These are phyloP conservation scores for Bauhinia variegata DNA, from an alignment of 306 rosid genomes.

Conservation along the genomic window DNA sequence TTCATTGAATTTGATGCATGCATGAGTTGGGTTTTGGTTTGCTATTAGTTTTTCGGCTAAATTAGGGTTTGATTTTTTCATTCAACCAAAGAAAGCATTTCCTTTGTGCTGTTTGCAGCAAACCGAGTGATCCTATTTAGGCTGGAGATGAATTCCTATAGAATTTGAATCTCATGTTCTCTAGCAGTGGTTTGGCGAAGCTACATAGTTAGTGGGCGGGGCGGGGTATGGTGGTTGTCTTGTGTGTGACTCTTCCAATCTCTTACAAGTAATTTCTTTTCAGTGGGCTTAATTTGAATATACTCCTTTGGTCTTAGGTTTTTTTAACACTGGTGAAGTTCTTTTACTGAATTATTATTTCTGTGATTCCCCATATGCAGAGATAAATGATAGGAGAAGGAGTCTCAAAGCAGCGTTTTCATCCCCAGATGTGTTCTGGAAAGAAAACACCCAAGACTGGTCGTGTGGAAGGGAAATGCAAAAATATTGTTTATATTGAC, in stretches of 20 bases:
- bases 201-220: not conserved
- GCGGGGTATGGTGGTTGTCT: constrained; percentile 25
- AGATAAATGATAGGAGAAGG: constrained; percentile 60
- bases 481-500: constrained; percentile 63
- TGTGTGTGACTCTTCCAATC: not conserved
- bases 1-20: constrained; percentile 8
- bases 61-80: constrained; percentile 19
- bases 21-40: not conserved
- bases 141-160: not conserved
- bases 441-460: constrained; percentile 42
- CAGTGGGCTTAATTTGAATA: not conserved
- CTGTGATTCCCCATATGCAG: constrained; percentile 37
- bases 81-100: too few species aligned
- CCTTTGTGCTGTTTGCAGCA: not conserved
- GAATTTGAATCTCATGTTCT: not conserved
- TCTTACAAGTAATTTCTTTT: not conserved
- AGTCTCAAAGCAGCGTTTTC: constrained; percentile 46
- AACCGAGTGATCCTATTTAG: not conserved
- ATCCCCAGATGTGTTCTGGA: constrained; percentile 53
- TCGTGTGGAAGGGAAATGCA: constrained; percentile 39
- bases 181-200: not conserved
- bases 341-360: constrained; percentile 20
- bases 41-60: not conserved
- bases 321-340: constrained; percentile 25
- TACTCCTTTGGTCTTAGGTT: not conserved